Evolutionary conservation across 139 green algal genomes (phyloP).

Genomic region (Protoeuglena noctilucae): DNA sequence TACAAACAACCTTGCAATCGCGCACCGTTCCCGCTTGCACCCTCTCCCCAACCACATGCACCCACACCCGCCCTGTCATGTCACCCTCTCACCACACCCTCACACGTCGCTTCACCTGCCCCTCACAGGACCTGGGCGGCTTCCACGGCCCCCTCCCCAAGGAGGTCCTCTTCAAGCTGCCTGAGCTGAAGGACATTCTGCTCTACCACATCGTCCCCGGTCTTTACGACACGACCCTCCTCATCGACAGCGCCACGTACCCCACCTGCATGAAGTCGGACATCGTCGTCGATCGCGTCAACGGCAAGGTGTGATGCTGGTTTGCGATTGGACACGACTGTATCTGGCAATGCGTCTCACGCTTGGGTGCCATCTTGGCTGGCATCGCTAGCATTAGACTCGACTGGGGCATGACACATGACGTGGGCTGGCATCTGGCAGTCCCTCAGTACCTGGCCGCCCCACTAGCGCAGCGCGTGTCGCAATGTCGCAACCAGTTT

Average conservation of each 20-base stretch:
- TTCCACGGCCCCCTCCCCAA: slow-evolving; percentile 15
- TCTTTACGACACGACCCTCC: slow-evolving; percentile 23
- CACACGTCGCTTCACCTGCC: too few relatives aligned
- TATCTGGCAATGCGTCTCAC: not conserved
- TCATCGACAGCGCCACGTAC: slow-evolving; percentile 44
- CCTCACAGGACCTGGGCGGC: not conserved
- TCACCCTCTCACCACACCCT: too few relatives aligned
- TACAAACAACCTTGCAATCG: too few relatives aligned
- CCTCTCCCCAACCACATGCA: too few relatives aligned
- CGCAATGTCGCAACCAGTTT: not conserved
- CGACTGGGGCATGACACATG: slow-evolving; percentile 23
- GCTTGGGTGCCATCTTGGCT: not conserved
- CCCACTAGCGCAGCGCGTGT: not conserved
- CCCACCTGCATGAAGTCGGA: slow-evolving; percentile 31
- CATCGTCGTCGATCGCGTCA: slow-evolving; percentile 24
- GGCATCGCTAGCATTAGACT: not conserved
- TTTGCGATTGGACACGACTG: not conserved
- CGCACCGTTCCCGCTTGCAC: too few relatives aligned
- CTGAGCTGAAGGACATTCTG: slow-evolving; percentile 42
- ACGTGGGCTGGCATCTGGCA: not conserved
- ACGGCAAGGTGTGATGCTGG: not conserved
- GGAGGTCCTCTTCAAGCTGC: slow-evolving; percentile 23
- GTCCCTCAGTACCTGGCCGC: not conserved
- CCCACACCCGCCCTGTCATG: too few relatives aligned
- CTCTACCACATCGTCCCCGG: slow-evolving; percentile 44